Evolutionary conservation across 2,329 filamentous ascomycete species (phyloP).

Genomic region (Curvularia hawaiiensis): DNA sequence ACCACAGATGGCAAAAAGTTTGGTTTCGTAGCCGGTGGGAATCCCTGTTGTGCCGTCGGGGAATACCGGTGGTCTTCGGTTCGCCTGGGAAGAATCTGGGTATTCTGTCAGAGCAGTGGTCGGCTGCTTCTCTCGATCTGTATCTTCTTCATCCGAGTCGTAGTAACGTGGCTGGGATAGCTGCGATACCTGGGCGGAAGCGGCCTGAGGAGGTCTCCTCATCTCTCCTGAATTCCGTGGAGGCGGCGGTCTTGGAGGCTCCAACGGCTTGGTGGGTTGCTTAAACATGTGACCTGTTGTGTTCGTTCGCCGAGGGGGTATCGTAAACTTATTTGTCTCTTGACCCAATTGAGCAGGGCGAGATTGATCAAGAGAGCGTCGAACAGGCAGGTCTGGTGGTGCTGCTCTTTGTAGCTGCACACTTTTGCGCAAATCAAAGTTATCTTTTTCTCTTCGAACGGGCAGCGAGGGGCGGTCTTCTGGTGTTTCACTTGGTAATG

Average conservation of each 20-base stretch:
- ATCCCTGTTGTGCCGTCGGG: slow-evolving; percentile 78
- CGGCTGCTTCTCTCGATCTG: slow-evolving; percentile 52
- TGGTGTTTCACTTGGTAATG: slow-evolving; percentile 35
- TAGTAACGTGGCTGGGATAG: slow-evolving; percentile 42
- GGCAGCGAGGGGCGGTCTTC: slow-evolving; percentile 58
- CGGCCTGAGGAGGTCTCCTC: slow-evolving; percentile 30
- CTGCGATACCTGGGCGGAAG: slow-evolving; percentile 21
- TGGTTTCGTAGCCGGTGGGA: slow-evolving; percentile 82
- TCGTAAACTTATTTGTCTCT: slow-evolving; percentile 39
- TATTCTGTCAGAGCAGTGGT: slow-evolving; percentile 66
- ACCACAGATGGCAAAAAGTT: slow-evolving; percentile 85
- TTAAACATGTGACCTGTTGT: slow-evolving; percentile 24
- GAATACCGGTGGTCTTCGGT: slow-evolving; percentile 79
- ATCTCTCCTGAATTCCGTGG: slow-evolving; percentile 44
- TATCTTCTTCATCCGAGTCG: slow-evolving; percentile 58
- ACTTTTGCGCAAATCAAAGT: slow-evolving; percentile 43
- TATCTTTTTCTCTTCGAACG: slow-evolving; percentile 48
- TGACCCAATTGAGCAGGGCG: slow-evolving; percentile 32
- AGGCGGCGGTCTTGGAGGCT: slow-evolving; percentile 42
- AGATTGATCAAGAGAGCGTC: slow-evolving; percentile 44
- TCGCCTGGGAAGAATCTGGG: slow-evolving; percentile 83
- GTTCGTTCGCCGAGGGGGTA: slow-evolving; percentile 43
- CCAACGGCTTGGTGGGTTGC: slow-evolving; percentile 28
- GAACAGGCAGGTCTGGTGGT: slow-evolving; percentile 42
- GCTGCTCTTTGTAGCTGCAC: slow-evolving; percentile 38